Percentiles rank a stretch among this genome's conserved stretches.
Conservation (phyloP, 805 yeast species). For the Blastobotrys parvus region DNA sequence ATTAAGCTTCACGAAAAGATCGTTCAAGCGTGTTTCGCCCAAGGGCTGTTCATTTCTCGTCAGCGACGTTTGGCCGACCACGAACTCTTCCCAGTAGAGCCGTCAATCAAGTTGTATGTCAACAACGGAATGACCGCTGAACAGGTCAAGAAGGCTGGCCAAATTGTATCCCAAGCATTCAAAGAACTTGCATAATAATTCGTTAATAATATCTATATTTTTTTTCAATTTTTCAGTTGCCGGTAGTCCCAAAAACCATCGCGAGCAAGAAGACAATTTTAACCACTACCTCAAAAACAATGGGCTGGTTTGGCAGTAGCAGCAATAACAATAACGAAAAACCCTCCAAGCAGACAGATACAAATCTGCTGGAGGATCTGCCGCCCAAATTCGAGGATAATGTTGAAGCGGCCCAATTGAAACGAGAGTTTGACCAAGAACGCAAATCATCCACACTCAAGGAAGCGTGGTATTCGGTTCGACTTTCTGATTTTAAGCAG, state of each 20-base stretch:
- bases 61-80: slow-evolving; percentile 57
- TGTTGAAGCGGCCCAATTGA: slow-evolving; percentile 10
- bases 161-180: slow-evolving; percentile 22
- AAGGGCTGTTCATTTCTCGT: slow-evolving; percentile 57
- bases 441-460: slow-evolving; percentile 13
- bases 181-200: neutral
- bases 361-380: slow-evolving; percentile 23
- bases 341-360: slow-evolving; percentile 7
- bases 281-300: neutral
- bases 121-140: slow-evolving; percentile 33
- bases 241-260: no score
- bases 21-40: slow-evolving; percentile 45
- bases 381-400: slow-evolving; percentile 26
- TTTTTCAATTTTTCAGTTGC: no score
- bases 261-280: no score
- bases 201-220: no score
- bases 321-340: slow-evolving; percentile 23
- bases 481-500: slow-evolving; percentile 25
- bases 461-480: slow-evolving; percentile 17
- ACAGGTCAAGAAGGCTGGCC: slow-evolving; percentile 39
- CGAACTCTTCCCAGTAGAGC: slow-evolving; percentile 63
- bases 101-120: slow-evolving; percentile 46
- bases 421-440: slow-evolving; percentile 7
- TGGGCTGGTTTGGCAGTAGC: slow-evolving; percentile 3
- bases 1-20: slow-evolving; percentile 49